phyloP scores from a whole-genome alignment of 73 alveolate genomes.

The Paramecium bursaria region DNA sequence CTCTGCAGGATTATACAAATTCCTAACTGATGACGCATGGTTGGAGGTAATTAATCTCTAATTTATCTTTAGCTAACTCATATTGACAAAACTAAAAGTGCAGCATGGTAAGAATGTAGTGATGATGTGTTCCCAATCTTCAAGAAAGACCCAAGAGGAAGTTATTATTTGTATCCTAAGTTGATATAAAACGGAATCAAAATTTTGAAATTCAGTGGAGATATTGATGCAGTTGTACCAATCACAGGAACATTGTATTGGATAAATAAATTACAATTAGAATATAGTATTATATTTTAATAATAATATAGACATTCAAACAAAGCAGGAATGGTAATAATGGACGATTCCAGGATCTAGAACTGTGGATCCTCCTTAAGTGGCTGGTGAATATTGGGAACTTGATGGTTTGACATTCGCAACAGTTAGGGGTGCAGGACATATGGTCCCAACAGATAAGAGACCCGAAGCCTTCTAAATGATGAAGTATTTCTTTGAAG shows the following conservation, averaged over 20 bases:
- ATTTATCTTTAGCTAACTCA: no score
- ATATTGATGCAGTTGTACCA: constrained; percentile 84
- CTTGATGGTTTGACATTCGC: constrained; percentile 77
- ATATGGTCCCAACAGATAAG: constrained; percentile 96
- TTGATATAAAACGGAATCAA: constrained; percentile 67
- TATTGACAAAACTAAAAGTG: constrained; percentile 9
- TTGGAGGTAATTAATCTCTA: no score
- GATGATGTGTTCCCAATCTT: constrained; percentile 1
- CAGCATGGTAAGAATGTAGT: constrained; percentile 34
- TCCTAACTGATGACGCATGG: constrained; percentile 32
- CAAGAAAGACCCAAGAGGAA: constrained; percentile 26
- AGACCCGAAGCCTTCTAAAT: constrained; percentile 83
- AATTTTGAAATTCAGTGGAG: constrained; percentile 81
- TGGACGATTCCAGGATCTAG: constrained; percentile 40
- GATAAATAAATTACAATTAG: constrained; percentile 73
- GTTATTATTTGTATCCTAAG: constrained; percentile 72
- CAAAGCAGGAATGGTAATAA: constrained; percentile 24
- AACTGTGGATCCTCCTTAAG: neutral
- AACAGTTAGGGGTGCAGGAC: constrained; percentile 91
- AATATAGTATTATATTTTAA: constrained; percentile 31
- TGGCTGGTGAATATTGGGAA: constrained; percentile 44
- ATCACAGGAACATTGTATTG: constrained; percentile 78
- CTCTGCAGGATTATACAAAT: constrained; percentile 1
- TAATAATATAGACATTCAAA: neutral
- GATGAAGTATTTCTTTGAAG: constrained; percentile 80